Evolutionary conservation across 352 stramenopile species (phyloP).

Genomic region (Phytophthora hibernalis): DNA sequence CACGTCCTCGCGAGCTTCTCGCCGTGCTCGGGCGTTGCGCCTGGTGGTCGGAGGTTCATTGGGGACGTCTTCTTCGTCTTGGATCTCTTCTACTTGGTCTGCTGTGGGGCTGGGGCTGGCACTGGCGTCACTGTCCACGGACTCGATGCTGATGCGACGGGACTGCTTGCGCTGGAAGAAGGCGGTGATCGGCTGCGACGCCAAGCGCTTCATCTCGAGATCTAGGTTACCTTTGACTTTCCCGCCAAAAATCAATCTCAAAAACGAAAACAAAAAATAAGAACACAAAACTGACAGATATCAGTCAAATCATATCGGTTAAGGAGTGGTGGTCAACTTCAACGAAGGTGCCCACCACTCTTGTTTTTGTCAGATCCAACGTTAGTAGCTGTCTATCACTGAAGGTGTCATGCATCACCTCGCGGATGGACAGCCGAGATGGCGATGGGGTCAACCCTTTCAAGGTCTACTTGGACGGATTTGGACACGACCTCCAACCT

Average conservation of each 20-base stretch:
- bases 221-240: too few relatives aligned
- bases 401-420: not conserved
- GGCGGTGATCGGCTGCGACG: slow-evolving; percentile 54
- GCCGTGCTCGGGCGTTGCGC: not conserved
- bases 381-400: not conserved
- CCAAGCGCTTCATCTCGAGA: slow-evolving; percentile 35
- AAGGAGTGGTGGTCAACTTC: not conserved
- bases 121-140: slow-evolving; percentile 9
- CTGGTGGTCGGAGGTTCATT: not conserved
- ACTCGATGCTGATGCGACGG: slow-evolving; percentile 29
- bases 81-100: slow-evolving; percentile 4
- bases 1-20: slow-evolving; percentile 38
- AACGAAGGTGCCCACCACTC: too few relatives aligned
- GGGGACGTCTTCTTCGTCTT: slow-evolving; percentile 2
- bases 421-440: not conserved
- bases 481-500: not conserved
- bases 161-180: slow-evolving; percentile 74
- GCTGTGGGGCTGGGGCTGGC: slow-evolving; percentile 2
- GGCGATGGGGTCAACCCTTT: too few relatives aligned
- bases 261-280: slow-evolving; percentile 22
- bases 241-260: too few relatives aligned
- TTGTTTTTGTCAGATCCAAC: too few relatives aligned
- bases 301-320: not conserved
- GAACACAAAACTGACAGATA: not conserved
- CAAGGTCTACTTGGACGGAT: not conserved